A percentile compares a stretch with the other conserved stretches of the same genome.
Evolutionary conservation across 2,329 filamentous ascomycete species (phyloP).

Genomic region (Zymoseptoria pseudotritici): DNA sequence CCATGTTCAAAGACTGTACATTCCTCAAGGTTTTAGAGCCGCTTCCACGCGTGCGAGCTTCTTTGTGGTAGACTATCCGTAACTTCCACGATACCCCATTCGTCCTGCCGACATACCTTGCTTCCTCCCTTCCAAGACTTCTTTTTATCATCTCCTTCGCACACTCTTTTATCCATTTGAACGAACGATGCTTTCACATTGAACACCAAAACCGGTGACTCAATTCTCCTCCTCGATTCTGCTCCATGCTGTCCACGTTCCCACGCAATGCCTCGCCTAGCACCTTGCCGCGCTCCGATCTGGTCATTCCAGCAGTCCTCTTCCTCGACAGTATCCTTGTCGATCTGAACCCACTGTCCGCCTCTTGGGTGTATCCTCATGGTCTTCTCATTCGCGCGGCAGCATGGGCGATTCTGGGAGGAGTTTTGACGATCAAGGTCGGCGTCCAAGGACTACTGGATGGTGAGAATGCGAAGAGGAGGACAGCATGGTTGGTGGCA

Average conservation of each 20-base stretch:
- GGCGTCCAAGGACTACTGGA: constrained; percentile 20
- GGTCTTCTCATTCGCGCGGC: constrained; percentile 36
- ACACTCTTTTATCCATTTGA: neutral
- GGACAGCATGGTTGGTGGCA: constrained; percentile 34
- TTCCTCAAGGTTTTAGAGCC: neutral
- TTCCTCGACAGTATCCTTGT: constrained; percentile 19
- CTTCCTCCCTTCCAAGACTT: neutral
- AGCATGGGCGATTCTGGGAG: constrained; percentile 37
- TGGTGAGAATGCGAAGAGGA: constrained; percentile 20
- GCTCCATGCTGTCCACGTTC: neutral
- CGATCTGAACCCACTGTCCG: constrained; percentile 29
- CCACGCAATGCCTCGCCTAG: neutral
- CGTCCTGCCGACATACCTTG: neutral
- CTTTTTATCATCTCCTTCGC: neutral
- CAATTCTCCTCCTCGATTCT: neutral
- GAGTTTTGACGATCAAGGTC: constrained; percentile 27
- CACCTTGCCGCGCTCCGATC: neutral
- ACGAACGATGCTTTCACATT: neutral
- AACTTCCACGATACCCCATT: neutral
- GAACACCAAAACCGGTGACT: neutral
- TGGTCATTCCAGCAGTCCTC: neutral
- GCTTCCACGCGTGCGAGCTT: neutral
- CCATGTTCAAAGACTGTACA: neutral
- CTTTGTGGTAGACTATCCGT: neutral
- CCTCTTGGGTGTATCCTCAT: constrained; percentile 25